Base-by-base conservation (phyloP, 768 basidiomycete genomes). In the Phanerochaete sordida region DNA sequence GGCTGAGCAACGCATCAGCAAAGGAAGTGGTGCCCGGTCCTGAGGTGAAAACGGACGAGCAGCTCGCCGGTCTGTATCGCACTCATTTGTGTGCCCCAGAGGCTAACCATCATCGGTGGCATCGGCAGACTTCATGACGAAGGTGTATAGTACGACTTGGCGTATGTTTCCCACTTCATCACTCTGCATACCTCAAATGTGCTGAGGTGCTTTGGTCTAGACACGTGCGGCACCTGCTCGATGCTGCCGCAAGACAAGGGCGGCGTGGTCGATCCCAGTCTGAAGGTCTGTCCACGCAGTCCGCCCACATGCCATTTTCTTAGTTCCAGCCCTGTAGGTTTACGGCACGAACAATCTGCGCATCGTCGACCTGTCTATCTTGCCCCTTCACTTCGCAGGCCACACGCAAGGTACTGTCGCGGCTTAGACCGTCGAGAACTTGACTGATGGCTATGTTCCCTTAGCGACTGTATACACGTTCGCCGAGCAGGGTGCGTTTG, bases 281-380 rank as follows among this genome's bases (percentile, higher is more conserved):
- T 57, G 2, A 43, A 57, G 61, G 80, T 84, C 8, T 43, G 33
- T 7, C 13, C 19, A 9, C 8, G 39, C 19, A 16, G 4, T 43
- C 19, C 19, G 8, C 19, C 39, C 19, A 12, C 4, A 43, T 11
- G 8, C 19, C 39, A 19, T n/a, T n/a, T n/a, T n/a, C n/a, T n/a
- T n/a, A 11, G 11, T 43, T 9, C 39, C 11, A 12, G 8, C 19
- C 8, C 8, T 43, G 39, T 19, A 43, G 39, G 69, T 72, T 0
- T 69, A 67, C 58, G 78, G 78, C 11, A 79, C 78, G 3, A 62
- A 58, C 12, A 79, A 80, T 53, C 48, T 81, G 24, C 75, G 81
- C 11, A 76, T 82, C 21, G 78, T 73, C 27, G 80, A 81, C 62
- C 50, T 73, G 8, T 77, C 76, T 9, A 65, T 81, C 39, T 48